Evolutionary conservation across 2,329 filamentous ascomycete genomes (phyloP), one percentile per base, ranked within the genome.

Genomic region (Aspergillus sp.): DNA sequence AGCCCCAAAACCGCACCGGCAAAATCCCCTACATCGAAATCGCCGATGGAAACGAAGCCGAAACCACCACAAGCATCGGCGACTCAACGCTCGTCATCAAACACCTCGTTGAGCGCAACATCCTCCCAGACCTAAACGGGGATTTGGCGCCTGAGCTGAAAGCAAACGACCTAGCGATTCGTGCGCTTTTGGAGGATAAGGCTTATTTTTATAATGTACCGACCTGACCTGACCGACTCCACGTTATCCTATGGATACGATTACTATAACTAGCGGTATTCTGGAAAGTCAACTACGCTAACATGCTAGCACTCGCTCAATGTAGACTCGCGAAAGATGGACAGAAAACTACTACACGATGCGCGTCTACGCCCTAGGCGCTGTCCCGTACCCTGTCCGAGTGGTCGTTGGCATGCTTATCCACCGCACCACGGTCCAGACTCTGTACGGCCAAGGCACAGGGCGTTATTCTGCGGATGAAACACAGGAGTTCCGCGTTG

Each of bases 11-110:
- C 71, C 0, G 81, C 76, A 0, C 85, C 86, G 83, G 83, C 41
- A 88, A 88, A 70, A 80, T 88, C 9, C 85, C 85, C 0, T 88
- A 87, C 64, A 55, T 86, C 20, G 72, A 76, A 30, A 57, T 78
- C 36, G 49, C 54, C 3, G 55, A 55, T 2, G 43, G 24, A 3
- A 62, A 63, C 17, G 57, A 58, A n/a, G 48, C 32, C 2, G 15
- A 13, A 22, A 3, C 15, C 8, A 26, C 15, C 9, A 43, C 5
- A 7, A 44, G n/a, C 24, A 41, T 87, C 1, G 73, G 74, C 17
- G 85, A 88, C 70, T 82, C 84, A 0, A 72, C 76, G 0, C 72
- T 87, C n/a, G 87, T 88, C 61, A 76, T 77, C 50, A 72, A 76
- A 36, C 59, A 69, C 0, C 67, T 88, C 4, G 65, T 78, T 4